A percentile compares a stretch with the other conserved stretches of the same genome.
These are phyloP conservation scores for Exophiala spinifera DNA, from an alignment of 2,329 filamentous ascomycete genomes.

Conservation along the genomic window DNA sequence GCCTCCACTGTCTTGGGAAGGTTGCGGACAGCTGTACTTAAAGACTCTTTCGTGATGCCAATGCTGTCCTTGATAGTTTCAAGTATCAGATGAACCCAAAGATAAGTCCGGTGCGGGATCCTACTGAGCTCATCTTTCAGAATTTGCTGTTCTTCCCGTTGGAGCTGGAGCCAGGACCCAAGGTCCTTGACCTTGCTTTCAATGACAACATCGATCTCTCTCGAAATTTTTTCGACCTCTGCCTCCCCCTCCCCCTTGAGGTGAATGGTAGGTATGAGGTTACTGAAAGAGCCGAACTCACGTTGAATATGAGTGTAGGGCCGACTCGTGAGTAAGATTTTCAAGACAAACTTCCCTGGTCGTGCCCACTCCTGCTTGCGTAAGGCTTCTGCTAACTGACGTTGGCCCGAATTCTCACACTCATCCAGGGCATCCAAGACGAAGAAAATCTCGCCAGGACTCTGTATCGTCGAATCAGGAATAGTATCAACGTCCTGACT, in stretches of 20 bases:
- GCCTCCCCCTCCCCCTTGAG: slow-evolving; percentile 23
- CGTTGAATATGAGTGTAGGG: slow-evolving; percentile 31
- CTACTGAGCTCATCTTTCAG: not conserved
- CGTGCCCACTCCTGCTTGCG: not conserved
- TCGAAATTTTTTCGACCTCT: slow-evolving; percentile 20
- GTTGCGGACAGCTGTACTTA: slow-evolving; percentile 11
- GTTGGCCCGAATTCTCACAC: slow-evolving; percentile 8
- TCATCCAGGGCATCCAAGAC: slow-evolving; percentile 25
- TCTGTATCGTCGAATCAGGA: not conserved
- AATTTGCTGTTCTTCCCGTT: not conserved
- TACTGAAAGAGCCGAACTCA: slow-evolving; percentile 4
- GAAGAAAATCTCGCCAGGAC: slow-evolving; percentile 8
- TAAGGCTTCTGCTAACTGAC: slow-evolving; percentile 8
- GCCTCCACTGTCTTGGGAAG: slow-evolving; percentile 20
- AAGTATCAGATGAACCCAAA: slow-evolving; percentile 30
- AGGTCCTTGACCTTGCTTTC: slow-evolving; percentile 9
- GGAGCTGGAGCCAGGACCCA: not conserved
- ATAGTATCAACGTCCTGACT: too few relatives aligned
- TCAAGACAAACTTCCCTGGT: slow-evolving; percentile 10
- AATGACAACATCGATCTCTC: slow-evolving; percentile 29
- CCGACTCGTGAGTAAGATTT: slow-evolving; percentile 33
- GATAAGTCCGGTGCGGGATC: slow-evolving; percentile 32
- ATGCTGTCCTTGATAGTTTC: slow-evolving; percentile 17
- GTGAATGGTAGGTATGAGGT: slow-evolving; percentile 6
- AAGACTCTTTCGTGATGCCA: slow-evolving; percentile 9